phyloP scores from a whole-genome alignment of 148 eudicot species.

The Rhododendron griersonianum region DNA sequence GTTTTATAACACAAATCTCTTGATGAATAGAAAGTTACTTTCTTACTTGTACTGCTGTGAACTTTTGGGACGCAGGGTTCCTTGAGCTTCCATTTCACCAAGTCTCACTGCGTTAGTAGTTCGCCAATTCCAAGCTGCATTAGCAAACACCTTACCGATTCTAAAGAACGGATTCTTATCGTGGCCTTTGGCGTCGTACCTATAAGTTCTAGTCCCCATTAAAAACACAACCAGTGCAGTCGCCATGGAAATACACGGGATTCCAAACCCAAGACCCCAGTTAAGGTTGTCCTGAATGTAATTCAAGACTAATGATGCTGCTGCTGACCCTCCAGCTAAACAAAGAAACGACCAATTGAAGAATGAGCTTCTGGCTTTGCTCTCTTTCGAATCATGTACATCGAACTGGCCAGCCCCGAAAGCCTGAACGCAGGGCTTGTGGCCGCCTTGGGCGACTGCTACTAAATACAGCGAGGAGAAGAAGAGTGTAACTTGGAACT shows the following conservation, averaged over 20 bases:
- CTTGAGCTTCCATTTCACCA: conserved; percentile 40
- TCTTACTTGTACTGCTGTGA: conserved; percentile 55
- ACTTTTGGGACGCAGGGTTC: conserved; percentile 29
- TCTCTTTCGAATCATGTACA: conserved; percentile 49
- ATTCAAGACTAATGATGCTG: conserved; percentile 31
- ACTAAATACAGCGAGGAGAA: conserved; percentile 57
- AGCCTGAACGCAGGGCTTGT: conserved; percentile 77
- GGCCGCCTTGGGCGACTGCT: conserved; percentile 74
- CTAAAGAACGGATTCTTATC: conserved; percentile 53
- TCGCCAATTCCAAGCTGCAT: conserved; percentile 50
- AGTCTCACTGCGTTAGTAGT: conserved; percentile 26
- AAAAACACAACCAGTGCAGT: conserved; percentile 51
- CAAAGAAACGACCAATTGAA: conserved; percentile 80
- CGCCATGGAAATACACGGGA: conserved; percentile 63
- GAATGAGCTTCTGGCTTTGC: conserved; percentile 83
- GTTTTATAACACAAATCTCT: conserved; percentile 25
- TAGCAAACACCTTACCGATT: conserved; percentile 53
- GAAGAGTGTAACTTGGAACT: conserved; percentile 36
- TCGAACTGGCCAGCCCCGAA: conserved; percentile 96
- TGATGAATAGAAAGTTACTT: neutral
- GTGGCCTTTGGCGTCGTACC: conserved; percentile 32
- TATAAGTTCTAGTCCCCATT: conserved; percentile 59
- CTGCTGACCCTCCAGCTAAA: conserved; percentile 32
- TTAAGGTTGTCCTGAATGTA: conserved; percentile 28
- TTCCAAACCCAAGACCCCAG: conserved; percentile 91